Base-by-base conservation (phyloP, 176 grass and related monocot genomes). In the Carex scoparia region DNA sequence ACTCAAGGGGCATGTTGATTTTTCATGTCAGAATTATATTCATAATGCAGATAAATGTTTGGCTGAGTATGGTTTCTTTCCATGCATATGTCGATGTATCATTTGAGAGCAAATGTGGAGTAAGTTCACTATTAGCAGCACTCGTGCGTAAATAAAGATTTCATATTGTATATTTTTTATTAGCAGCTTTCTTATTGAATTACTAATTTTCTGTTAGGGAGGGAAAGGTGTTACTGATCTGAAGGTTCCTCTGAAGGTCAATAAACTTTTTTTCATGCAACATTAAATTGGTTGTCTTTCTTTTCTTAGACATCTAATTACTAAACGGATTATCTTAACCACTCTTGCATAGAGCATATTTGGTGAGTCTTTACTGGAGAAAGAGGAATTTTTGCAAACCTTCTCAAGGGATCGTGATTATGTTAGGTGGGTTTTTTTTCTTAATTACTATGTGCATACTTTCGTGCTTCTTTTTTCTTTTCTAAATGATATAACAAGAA, bases 201-300 rank as follows among this genome's bases (percentile, higher is more conserved):
- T 87, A 71, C 38, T 71, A 46, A 71, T 44, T 46, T 71, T 12
- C 91, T 89, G 38, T 74, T 74, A 98, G 95, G 91, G 89, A 86
- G 93, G 93, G 68, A 98, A 95, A 95, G 91, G 96, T 79, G 90
- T 94, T 78, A 95, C 95, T 63, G 85, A 95, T 84, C 83, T 98
- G 12, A 87, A 89, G 61, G 27, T 87, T 84, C 73, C 84, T 90
- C 91, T 99, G 87, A 90, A 89, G 96, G 96, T 99, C 86, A 68
- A 14, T 76, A 51, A 32, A 38, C 15, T 69, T 81, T 67, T 5
- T 55, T 84, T 84, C 60, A 61, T 53, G 63, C 2, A 59, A 48
- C 40, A 69, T 66, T 64, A 23, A 23, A 42, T 46, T 7, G n/a
- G 10, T 44, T 53, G 2, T 16, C 12, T 30, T 44, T 69, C 30